phyloP scores from a whole-genome alignment of 768 basidiomycete genomes.

The Auricularia sp. region DNA sequence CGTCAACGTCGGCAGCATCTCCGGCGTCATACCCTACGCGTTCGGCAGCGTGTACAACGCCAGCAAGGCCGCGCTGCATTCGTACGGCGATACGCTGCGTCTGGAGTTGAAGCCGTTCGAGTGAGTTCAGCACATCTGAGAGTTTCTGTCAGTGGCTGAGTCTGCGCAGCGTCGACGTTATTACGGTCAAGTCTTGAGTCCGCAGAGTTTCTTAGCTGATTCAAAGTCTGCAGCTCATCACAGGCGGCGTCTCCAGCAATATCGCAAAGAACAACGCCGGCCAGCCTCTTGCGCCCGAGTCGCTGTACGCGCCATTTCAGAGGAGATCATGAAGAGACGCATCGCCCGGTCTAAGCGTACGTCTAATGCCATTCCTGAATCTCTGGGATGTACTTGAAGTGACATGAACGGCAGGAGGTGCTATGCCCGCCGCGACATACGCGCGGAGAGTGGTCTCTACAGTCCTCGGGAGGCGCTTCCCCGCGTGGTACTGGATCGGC shows the following conservation, averaged over 20 bases:
- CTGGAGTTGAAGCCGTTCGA: conserved; percentile 26
- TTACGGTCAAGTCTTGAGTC: conserved; percentile 1
- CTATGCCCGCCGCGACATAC: conserved; percentile 4
- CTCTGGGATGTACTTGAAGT: no score
- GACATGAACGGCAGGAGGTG: neutral
- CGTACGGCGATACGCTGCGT: conserved; percentile 22
- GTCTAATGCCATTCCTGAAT: neutral
- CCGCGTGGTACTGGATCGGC: neutral
- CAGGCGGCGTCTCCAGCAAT: conserved; percentile 7
- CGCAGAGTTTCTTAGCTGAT: neutral
- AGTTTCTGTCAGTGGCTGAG: no score
- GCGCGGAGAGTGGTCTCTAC: conserved; percentile 6
- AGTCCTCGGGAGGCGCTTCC: neutral
- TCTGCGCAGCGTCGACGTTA: conserved; percentile 5
- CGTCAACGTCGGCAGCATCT: conserved; percentile 21
- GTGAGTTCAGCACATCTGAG: conserved; percentile 5
- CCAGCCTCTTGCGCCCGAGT: neutral
- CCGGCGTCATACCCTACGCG: conserved; percentile 19
- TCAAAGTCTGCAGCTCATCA: neutral
- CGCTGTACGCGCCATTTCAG: conserved; percentile 6
- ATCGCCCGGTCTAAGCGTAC: conserved; percentile 3
- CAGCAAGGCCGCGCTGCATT: conserved; percentile 24
- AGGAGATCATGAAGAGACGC: conserved; percentile 5
- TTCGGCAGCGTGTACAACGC: conserved; percentile 22
- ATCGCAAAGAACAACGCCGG: neutral